Evolutionary conservation across 2,329 filamentous ascomycete genomes (phyloP), one percentile per base, ranked within the genome.

Genomic region (Pyrenophora graminea): DNA sequence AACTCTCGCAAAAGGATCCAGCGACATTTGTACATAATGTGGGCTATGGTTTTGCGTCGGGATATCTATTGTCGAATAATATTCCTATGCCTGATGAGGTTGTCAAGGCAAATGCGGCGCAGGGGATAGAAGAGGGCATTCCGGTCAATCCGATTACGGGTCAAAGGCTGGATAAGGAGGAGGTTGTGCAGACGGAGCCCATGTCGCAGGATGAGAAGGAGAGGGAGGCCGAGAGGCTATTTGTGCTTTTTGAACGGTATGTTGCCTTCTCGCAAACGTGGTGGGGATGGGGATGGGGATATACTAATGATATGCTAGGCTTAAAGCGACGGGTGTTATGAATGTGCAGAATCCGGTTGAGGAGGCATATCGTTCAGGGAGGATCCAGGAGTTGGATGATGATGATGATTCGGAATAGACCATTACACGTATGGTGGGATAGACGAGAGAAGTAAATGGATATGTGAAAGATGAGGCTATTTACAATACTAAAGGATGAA

Each of bases 201-300:
- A 96, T 97, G 93, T 94, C 89, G 0, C 79, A 89, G 39, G 91
- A 92, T 59, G 93, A 97, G 76, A 97, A 93, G 72, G 90, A 96
- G 72, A 81, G 89, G 51, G 94, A 99, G 69, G 93, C 92, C 0
- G 93, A 97, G 73, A 83, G 85, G 49, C 74, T 97, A 1, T 97
- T 95, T 75, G 91, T 96, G 10, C 77, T 97, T 3, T 97, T 97
- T 74, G 91, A 97, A 74, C 82, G 89, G 87, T 88, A 76, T 44
- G 62, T 64, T 17, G 17, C 33, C 5, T 10, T 17, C n/a, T 42
- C 27, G 12, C 13, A 13, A 8, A 18, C 23, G 3, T 33, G 12
- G 8, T 21, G 23, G 15, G 15, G 15, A 15, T 15, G 15, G 15
- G 15, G 15, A 1, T 15, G 15, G 1, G 15, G 4, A 34, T 25